Percentiles rank a stretch among this genome's conserved stretches.
Conservation (phyloP, 768 basidiomycete species). For the Dioszegia hungarica region DNA sequence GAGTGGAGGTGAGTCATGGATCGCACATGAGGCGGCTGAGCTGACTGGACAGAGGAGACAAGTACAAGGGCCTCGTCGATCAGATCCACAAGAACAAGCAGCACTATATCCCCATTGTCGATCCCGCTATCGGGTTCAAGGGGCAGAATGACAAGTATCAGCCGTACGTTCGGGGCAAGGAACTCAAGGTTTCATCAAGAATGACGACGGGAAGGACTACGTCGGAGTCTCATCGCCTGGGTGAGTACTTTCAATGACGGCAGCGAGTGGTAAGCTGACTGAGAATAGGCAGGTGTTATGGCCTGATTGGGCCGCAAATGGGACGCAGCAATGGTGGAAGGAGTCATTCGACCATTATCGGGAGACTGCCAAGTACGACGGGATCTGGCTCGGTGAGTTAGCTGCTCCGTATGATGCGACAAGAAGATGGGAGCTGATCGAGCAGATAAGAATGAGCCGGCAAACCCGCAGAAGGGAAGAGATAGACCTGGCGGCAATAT, state of each 20-base stretch:
- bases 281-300: constrained; percentile 57
- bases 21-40: not conserved
- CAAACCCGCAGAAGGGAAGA: not conserved
- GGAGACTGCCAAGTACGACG: not conserved
- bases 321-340: constrained; percentile 1
- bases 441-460: constrained; percentile 8
- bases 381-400: constrained; percentile 7
- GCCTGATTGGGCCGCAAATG: constrained; percentile 63
- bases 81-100: constrained; percentile 39
- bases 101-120: constrained; percentile 45
- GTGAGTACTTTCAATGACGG: constrained; percentile 7
- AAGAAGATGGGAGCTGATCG: not conserved
- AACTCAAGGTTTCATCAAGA: constrained; percentile 65
- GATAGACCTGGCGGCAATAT: not conserved
- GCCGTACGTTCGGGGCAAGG: constrained; percentile 61
- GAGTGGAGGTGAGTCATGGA: constrained; percentile 18
- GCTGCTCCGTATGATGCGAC: not conserved
- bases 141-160: constrained; percentile 37
- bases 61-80: constrained; percentile 37
- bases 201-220: constrained; percentile 68
- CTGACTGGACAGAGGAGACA: constrained; percentile 12
- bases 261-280: too few species aligned
- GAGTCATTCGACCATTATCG: constrained; percentile 1
- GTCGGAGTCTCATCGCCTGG: constrained; percentile 57
- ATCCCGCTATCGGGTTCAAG: constrained; percentile 28